Percentiles rank a stretch among this genome's conserved stretches.
Conservation (phyloP, 73 alveolate species). For the Tetrahymena malaccensis region DNA sequence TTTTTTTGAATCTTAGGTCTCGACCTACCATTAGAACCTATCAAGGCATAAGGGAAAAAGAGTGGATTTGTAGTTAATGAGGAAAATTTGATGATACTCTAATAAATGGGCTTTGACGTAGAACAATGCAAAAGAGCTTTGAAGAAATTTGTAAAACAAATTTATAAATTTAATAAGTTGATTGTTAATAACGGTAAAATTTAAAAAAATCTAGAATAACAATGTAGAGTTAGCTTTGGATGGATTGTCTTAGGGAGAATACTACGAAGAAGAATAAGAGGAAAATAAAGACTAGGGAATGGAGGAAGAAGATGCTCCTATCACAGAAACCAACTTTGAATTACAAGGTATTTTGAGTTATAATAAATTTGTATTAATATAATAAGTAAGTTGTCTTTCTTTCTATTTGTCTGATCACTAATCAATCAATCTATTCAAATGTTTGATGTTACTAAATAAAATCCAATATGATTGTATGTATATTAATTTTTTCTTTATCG, state of each 20-base stretch:
- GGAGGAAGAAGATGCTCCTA: constrained; percentile 51
- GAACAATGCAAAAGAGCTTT: neutral
- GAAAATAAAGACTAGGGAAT: constrained; percentile 33
- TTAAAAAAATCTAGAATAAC: neutral
- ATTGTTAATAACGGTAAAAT: neutral
- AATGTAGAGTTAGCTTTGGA: neutral
- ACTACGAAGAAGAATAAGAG: constrained; percentile 42
- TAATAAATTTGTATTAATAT: constrained; percentile 11
- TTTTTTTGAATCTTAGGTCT: neutral
- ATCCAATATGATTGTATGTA: neutral
- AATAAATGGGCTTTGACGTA: neutral
- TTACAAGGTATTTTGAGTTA: neutral
- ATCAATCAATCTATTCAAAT: neutral
- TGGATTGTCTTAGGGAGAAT: neutral
- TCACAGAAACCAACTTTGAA: constrained; percentile 55
- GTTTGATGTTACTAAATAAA: no score
- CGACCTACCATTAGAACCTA: neutral
- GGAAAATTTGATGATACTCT: neutral
- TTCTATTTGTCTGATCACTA: neutral
- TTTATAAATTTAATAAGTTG: neutral
- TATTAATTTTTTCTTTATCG: constrained; percentile 5
- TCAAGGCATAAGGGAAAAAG: neutral
- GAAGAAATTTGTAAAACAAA: neutral
- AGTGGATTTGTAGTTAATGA: neutral
- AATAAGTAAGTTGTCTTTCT: neutral